A percentile compares a stretch with the other conserved stretches of the same genome.
phyloP scores from a whole-genome alignment of 495 filamentous ascomycete genomes.

The Cudoniella acicularis region DNA sequence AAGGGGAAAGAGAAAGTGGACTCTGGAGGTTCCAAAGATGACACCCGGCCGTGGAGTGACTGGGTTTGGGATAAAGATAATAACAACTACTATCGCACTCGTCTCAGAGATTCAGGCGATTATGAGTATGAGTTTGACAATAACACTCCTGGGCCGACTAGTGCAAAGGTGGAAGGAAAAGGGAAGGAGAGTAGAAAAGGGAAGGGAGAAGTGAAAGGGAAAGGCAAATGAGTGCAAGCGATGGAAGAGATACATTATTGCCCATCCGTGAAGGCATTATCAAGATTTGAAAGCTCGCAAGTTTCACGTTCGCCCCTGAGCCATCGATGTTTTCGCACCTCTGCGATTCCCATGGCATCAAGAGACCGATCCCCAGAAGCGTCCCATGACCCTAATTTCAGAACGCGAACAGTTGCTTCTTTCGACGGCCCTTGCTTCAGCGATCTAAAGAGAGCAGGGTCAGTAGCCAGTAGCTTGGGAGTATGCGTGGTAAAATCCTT shows the following conservation, averaged over 20 bases:
- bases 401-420: conserved; percentile 7
- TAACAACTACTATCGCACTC: no score
- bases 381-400: not conserved
- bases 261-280: not conserved
- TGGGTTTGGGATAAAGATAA: no score
- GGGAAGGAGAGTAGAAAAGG: not conserved
- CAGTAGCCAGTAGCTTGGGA: not conserved
- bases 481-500: not conserved
- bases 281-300: not conserved
- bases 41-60: no score
- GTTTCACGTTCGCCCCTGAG: not conserved
- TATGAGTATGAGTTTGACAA: not conserved
- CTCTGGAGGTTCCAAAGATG: no score
- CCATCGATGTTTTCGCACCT: not conserved
- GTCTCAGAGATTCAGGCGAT: no score
- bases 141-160: not conserved
- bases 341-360: not conserved
- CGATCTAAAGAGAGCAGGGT: not conserved
- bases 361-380: not conserved
- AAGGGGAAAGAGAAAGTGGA: no score
- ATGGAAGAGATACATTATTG: not conserved
- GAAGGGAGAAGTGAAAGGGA: not conserved
- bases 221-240: not conserved
- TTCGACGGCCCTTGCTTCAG: conserved; percentile 6
- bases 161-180: not conserved